phyloP scores from a whole-genome alignment of 176 grass and related monocot species.

The Musa beccarii region DNA sequence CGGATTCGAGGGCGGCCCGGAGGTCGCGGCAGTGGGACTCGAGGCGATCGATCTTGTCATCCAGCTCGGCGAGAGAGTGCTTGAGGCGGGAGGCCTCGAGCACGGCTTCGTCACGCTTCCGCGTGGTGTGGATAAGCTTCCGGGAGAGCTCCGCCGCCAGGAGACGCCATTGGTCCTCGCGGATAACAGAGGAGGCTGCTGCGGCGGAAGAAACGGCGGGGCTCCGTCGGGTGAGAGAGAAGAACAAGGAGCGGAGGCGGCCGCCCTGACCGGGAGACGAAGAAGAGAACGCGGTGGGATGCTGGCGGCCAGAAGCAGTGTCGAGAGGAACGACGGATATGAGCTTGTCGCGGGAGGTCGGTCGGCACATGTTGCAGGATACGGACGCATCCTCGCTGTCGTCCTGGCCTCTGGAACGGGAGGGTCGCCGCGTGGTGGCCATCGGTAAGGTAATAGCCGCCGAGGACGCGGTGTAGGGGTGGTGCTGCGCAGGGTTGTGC shows the following conservation, averaged over 20 bases:
- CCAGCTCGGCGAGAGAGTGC: constrained; percentile 66
- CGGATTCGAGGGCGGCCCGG: constrained; percentile 17
- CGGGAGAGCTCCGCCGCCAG: constrained; percentile 59
- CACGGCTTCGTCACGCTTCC: constrained; percentile 73
- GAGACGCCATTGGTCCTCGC: constrained; percentile 59
- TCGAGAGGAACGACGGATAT: constrained; percentile 8
- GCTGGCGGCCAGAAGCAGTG: neutral
- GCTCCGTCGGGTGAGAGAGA: constrained; percentile 27
- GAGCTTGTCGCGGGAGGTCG: constrained; percentile 26
- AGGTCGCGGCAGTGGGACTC: constrained; percentile 34
- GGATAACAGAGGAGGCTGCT: constrained; percentile 14
- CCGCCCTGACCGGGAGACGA: constrained; percentile 37
- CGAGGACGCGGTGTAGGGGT: neutral
- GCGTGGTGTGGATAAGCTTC: constrained; percentile 60
- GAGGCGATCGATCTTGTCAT: constrained; percentile 57
- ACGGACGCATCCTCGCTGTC: constrained; percentile 38
- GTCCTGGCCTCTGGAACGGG: constrained; percentile 22
- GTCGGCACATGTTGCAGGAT: constrained; percentile 37
- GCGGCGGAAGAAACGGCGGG: constrained; percentile 41
- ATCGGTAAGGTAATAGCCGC: neutral
- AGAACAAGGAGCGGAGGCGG: constrained; percentile 57
- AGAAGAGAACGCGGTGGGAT: constrained; percentile 35
- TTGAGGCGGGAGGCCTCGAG: constrained; percentile 62
- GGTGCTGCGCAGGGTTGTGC: constrained; percentile 52
- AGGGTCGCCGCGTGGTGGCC: constrained; percentile 21